Evolutionary conservation across 169 alveolate species (phyloP), one percentile per base, ranked within the genome.

Genomic region (Cryptosporidium viatorum): DNA sequence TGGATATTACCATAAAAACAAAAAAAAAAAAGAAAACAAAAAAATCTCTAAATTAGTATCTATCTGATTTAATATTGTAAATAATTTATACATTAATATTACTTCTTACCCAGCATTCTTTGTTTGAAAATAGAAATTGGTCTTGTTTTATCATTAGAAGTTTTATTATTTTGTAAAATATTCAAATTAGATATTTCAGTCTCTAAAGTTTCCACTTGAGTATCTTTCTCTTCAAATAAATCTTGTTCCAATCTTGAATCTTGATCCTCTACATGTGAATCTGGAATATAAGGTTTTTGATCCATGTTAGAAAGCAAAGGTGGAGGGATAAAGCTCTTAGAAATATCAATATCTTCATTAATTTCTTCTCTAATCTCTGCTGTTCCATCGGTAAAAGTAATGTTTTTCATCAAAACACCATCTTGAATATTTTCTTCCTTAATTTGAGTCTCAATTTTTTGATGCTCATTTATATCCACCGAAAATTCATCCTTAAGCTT

Each of bases 301-400:
- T 55, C 23, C 18, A 8, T 35, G 12, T n/a, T 6, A 10, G 75
- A 73, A 52, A 70, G 33, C 37, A 74, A 58, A 23, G 89, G 89
- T 26, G 89, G 75, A 23, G 89, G 80, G 26, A 65, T 35, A 10
- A 35, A 37, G 3, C 26, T 65, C 18, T 70, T 29, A 23, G 39
- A 62, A 0, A 45, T 67, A 18, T 62, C 62, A 26, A 26, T 5
- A 26, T 80, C 89, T 21, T 80, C 74, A 3, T n/a, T 12, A 26
- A 80, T 60, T 37, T 80, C 89, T 12, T 80, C 86, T 43, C 71
- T 73, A 12, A 73, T 73, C 39, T 73, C 86, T 18, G 86, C 86
- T 18, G 68, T 51, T 16, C 86, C 86, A 37, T 73, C 71, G 7
- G 31, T 50, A 41, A 73, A 73, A 9, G 29, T 55, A 29, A 73